Conservation (phyloP, 345 rosid species). For the Salix brachista region DNA sequence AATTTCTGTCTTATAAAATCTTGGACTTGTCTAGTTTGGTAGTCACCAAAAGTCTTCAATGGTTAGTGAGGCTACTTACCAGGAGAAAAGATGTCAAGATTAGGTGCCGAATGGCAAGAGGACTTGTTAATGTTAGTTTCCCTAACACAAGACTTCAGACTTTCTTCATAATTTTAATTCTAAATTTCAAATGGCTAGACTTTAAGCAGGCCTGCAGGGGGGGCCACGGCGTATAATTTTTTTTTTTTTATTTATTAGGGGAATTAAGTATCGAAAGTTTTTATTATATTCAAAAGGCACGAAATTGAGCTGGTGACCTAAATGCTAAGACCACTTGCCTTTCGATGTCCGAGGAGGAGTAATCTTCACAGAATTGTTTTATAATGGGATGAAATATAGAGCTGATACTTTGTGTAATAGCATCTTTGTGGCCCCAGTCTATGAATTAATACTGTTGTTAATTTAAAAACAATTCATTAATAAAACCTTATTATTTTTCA, state of each 20-base stretch:
- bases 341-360: conserved; percentile 10
- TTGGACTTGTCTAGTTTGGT: conserved; percentile 29
- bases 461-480: background rate
- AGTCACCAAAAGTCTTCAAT: conserved; percentile 38
- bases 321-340: conserved; percentile 17
- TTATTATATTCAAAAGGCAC: conserved; percentile 16
- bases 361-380: conserved; percentile 20
- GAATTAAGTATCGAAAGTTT: background rate
- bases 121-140: conserved; percentile 40
- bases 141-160: conserved; percentile 42
- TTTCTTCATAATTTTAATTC: background rate
- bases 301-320: conserved; percentile 44
- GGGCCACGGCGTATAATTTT: too few relatives aligned
- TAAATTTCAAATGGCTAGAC: conserved; percentile 17
- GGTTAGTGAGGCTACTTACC: conserved; percentile 40
- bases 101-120: conserved; percentile 32
- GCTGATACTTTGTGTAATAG: background rate
- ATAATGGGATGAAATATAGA: background rate
- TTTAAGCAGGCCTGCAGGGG: conserved; percentile 25
- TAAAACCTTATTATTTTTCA: too few relatives aligned
- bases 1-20: background rate
- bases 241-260: too few relatives aligned
- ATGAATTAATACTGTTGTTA: background rate
- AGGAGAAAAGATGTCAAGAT: conserved; percentile 29
- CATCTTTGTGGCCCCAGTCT: background rate